Percentiles rank a stretch among this genome's conserved stretches.
phyloP scores from a whole-genome alignment of 1,284 basidiomycete species.

The Blastosporella zonata region DNA sequence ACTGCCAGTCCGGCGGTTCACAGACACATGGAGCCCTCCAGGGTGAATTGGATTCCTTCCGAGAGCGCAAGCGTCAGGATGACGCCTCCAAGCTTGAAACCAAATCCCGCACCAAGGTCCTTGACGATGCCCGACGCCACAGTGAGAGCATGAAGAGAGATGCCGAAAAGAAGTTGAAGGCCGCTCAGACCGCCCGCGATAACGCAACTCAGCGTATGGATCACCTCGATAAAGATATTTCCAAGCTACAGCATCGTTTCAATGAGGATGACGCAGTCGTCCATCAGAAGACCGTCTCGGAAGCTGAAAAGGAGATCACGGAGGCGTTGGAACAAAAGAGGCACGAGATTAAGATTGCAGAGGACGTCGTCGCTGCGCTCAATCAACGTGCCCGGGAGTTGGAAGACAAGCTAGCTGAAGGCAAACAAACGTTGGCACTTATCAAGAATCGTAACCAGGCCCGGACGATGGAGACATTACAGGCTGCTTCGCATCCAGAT shows the following conservation, averaged over 20 bases:
- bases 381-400: constrained; percentile 55
- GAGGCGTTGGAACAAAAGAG: constrained; percentile 57
- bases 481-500: constrained; percentile 21
- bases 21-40: constrained; percentile 68
- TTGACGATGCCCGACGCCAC: constrained; percentile 85
- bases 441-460: constrained; percentile 51
- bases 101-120: constrained; percentile 75
- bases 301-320: constrained; percentile 46
- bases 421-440: constrained; percentile 49
- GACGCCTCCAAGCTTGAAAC: constrained; percentile 77
- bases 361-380: constrained; percentile 58
- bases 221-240: constrained; percentile 69
- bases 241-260: constrained; percentile 51
- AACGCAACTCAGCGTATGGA: constrained; percentile 64
- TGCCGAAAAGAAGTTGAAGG: constrained; percentile 83
- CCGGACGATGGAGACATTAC: constrained; percentile 40
- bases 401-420: constrained; percentile 53
- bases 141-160: constrained; percentile 81
- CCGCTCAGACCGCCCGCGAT: constrained; percentile 63
- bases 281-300: constrained; percentile 38
- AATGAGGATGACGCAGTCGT: constrained; percentile 52
- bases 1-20: constrained; percentile 61
- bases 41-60: constrained; percentile 69
- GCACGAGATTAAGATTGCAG: constrained; percentile 68
- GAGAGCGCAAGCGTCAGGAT: constrained; percentile 80